Base-by-base conservation (phyloP, 306 rosid species). In the Hippophae gyantsensis region DNA sequence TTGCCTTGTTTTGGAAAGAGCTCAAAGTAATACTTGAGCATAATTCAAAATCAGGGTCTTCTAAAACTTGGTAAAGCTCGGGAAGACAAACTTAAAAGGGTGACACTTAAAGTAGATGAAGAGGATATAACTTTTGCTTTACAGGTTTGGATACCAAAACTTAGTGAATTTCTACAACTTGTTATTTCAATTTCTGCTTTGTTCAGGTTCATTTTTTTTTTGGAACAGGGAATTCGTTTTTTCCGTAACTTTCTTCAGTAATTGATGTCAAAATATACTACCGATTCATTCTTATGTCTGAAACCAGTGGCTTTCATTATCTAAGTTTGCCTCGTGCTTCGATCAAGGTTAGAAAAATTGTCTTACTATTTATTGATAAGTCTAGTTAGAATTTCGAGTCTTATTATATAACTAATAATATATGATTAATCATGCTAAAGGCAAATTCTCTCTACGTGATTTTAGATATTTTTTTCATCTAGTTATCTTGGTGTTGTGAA, bases 141-240 rank as follows among this genome's bases (percentile, higher is more conserved):
- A 70, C 94, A 87, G 95, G 94, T 87, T 13, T 25, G 60, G 52
- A 56, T 51, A 43, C 60, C 40, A 52, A 27, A 44, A 25, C 48
- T 8, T 18, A 32, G 5, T 32, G 38, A 32, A 32, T 32, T 32
- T 32, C 38, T 32, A 2, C 38, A 32, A 32, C 38, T 2, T 32
- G 38, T 32, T 49, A 5, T 10, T 5, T 13, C 23, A 57, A 43
- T 45, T 8, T 41, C 5, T 49, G 53, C 53, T 49, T 18, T 49
- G 14, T 13, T 6, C 7, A 7, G 53, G 53, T 11, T 12, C 14
- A 55, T 52, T 52, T 44, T 23, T 56, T 10, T 64, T 58, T 25
- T 42, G 14, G 63, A 77, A 52, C 84, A 90, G 96, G 97, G 95
- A 72, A 87, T 87, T 61, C 94, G 95, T 3, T 87, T 90, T 78